Base-by-base conservation (phyloP, 1,284 basidiomycete species). In the Ustilago sp. region DNA sequence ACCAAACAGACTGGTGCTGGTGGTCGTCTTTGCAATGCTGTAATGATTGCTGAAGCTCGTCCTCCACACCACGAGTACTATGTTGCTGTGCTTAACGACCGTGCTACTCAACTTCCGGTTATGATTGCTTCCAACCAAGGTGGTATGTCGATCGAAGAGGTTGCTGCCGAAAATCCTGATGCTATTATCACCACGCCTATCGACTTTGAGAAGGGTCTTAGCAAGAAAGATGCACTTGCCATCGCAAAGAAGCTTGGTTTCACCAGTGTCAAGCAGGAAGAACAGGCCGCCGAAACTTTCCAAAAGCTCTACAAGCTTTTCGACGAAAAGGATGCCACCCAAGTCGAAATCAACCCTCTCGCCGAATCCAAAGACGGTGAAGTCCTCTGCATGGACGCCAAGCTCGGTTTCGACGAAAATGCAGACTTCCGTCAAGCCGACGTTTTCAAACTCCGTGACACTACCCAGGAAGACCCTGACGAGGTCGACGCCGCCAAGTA, bases 371-470 rank as follows among this genome's bases (percentile, higher is more conserved):
- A 89, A 41, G 95, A 98, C 85, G 97, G 97, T 12, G 90, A 90
- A 79, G 95, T 99, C 59, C 91, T 99, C 62, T 99, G 95, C 89
- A 99, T 99, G 97, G 97, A 99, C 87, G 97, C 97, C 86, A 99
- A 99, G 88, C 94, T 99, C 78, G 95, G 95, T 47, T 99, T 99
- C 83, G 97, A 99, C 85, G 97, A 99, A 87, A 99, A 99, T 85
- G 97, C 97, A 56, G 94, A 95, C 84, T 99, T 99, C 91, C 92
- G 97, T 77, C 97, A 99, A 87, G 87, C 91, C 83, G 95, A 97
- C 79, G 87, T 98, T 65, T 99, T 98, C 86, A 89, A 89, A 63
- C 90, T 98, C 66, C 92, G 97, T 67, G 97, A 99, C 86, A 90
- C 93, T 67, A 91, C 93, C 1, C 97, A 99, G 88, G 97, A 99